Evolutionary conservation across 225 moss, liverwort and hornwort species (phyloP), one percentile per base, ranked within the genome.

Genomic region (Ulota crispa): DNA sequence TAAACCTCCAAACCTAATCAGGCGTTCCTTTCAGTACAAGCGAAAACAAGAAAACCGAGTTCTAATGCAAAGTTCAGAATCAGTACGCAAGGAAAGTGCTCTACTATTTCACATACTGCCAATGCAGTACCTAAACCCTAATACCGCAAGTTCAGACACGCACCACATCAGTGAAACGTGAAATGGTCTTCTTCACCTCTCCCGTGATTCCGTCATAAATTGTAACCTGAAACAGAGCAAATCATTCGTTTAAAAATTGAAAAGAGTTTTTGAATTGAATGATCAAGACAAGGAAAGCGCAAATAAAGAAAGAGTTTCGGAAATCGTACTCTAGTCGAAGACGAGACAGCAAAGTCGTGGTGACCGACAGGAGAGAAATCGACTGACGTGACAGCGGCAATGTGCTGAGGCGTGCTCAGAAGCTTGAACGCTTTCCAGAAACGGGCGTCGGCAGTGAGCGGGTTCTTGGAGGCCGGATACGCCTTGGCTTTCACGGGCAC

Each of bases 141-240:
- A 34, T 12, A 26, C 28, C 15, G 80, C 30, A 73, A 23, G 63
- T 59, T 55, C 64, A 87, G 32, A 72, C 4, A 88, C 93, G 9
- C 75, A 93, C 95, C 88, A 94, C 92, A 91, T 99, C 99, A n/a
- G 83, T 83, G 74, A 99, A 96, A 19, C 99, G 93, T 20, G 91
- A 88, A 47, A 96, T 87, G 4, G 79, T 91, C 84, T 93, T 96
- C 87, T 96, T 96, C 66, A 94, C 93, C 71, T 93, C 92, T 47
- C 92, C 89, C 31, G 94, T 91, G 41, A 74, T 76, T 63, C 94
- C 96, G 85, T 99, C 88, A 31, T 93, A 99, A 5, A 94, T 81
- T 23, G 87, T 89, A 43, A 99, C 92, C 94, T 94, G 85, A 5
- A 77, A 78, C 30, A 31, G 16, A 57, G 4, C 28, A 85, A 85